A percentile compares a stretch with the other conserved stretches of the same genome.
Evolutionary conservation across 176 grass and related monocot genomes (phyloP).

Genomic region (Guadua angustifolia): DNA sequence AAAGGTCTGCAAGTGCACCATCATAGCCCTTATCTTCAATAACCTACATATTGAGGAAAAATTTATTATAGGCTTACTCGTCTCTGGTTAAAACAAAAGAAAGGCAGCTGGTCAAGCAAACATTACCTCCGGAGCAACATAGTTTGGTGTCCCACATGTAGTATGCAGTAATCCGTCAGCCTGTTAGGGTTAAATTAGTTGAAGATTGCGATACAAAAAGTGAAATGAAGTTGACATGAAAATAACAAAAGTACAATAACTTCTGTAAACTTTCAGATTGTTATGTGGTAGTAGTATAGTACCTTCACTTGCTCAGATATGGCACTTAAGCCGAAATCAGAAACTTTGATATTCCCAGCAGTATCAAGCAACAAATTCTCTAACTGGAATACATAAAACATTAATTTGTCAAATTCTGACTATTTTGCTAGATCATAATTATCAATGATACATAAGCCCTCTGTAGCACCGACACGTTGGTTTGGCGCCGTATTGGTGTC

Average conservation of each 20-base stretch:
- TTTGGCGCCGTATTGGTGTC: too few relatives aligned
- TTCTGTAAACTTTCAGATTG: background rate
- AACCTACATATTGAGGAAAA: conserved; percentile 50
- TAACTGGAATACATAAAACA: conserved; percentile 52
- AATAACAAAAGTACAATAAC: background rate
- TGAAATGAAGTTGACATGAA: background rate
- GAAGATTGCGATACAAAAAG: background rate
- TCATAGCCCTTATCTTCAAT: conserved; percentile 89
- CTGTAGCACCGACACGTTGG: too few relatives aligned
- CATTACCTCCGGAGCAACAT: conserved; percentile 84
- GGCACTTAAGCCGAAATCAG: conserved; percentile 91
- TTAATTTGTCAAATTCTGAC: conserved; percentile 20
- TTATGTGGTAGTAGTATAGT: conserved; percentile 27
- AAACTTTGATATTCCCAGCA: conserved; percentile 75
- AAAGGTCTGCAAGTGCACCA: conserved; percentile 83
- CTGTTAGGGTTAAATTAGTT: conserved; percentile 48
- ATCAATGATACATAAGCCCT: background rate
- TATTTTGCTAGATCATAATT: background rate
- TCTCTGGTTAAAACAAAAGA: background rate
- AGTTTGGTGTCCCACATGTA: conserved; percentile 89
- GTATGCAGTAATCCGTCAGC: conserved; percentile 87
- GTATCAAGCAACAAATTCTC: conserved; percentile 84
- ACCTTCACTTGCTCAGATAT: conserved; percentile 85
- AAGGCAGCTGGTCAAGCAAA: background rate
- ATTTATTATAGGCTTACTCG: conserved; percentile 1